A percentile compares a stretch with the other conserved stretches of the same genome.
phyloP scores from a whole-genome alignment of 176 grass and related monocot species.

The Coix lacrymajobi region DNA sequence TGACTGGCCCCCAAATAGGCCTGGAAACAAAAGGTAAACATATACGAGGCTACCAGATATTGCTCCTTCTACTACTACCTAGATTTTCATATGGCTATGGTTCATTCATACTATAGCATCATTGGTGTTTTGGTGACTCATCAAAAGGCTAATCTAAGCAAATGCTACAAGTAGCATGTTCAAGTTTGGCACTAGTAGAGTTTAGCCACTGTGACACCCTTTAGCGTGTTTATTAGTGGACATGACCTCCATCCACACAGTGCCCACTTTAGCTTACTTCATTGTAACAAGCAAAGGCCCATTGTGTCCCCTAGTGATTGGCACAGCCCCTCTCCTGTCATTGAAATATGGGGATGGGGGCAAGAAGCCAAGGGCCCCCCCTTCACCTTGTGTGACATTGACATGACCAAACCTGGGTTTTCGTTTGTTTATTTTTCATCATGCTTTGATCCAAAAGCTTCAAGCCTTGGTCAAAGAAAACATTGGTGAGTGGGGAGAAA shows the following conservation, averaged over 20 bases:
- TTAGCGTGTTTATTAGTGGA: constrained; percentile 22
- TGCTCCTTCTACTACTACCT: not conserved
- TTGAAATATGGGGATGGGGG: constrained; percentile 21
- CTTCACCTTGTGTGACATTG: constrained; percentile 38
- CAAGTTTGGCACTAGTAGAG: constrained; percentile 34
- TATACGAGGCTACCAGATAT: constrained; percentile 33
- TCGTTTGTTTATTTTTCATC: constrained; percentile 9
- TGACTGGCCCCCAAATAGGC: constrained; percentile 24
- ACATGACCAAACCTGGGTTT: constrained; percentile 57
- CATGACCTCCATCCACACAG: constrained; percentile 24
- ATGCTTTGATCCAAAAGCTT: constrained; percentile 3
- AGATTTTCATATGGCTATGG: not conserved
- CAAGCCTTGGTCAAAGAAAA: constrained; percentile 51
- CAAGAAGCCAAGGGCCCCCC: not conserved
- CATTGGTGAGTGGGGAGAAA: constrained; percentile 10
- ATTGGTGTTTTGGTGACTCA: constrained; percentile 28
- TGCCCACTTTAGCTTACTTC: constrained; percentile 49
- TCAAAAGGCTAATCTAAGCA: constrained; percentile 25
- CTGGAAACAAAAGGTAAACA: constrained; percentile 27
- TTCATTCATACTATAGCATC: not conserved
- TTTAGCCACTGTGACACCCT: constrained; percentile 14
- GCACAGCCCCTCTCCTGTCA: constrained; percentile 36
- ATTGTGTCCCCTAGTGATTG: constrained; percentile 49
- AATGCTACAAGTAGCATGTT: constrained; percentile 39
- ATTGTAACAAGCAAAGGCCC: constrained; percentile 45